Base-by-base conservation (phyloP, 2,329 filamentous ascomycete genomes). In the Curvularia hawaiiensis region DNA sequence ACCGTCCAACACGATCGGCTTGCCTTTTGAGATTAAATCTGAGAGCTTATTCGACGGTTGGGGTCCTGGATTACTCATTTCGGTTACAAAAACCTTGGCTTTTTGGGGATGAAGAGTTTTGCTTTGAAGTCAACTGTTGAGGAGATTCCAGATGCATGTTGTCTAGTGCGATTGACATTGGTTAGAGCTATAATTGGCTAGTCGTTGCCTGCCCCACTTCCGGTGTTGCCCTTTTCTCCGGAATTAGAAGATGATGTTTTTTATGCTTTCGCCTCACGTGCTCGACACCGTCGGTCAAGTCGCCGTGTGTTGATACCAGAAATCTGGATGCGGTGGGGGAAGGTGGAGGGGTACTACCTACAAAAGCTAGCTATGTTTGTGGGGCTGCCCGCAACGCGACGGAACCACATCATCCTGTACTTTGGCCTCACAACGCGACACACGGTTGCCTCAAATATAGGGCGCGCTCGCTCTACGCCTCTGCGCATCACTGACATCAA, bases 1-100 rank as follows among this genome's bases (percentile, higher is more conserved):
- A 31, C 80, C 80, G 56, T 82, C 80, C 40, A 82, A 65, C 47
- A 80, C 64, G 35, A 81, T 59, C 14, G 71, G 71, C 10, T 63
- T 63, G 12, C 59, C 58, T n/a, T 55, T 48, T 14, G 39, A 16
- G 48, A 75, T 68, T 30, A 66, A 55, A 18, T 56, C 30, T 31
- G 28, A 48, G 24, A 40, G 45, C 39, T 26, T 43, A 16, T n/a
- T 47, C 45, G 52, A 49, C 44, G 58, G 41, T 35, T 35, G 35
- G 7, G 40, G 51, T 20, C 10, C 30, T 44, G 45, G 8, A 31
- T 39, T 31, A 26, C 46, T 38, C 55, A 58, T 58, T 22, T 22
- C 41, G 12, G 22, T 43, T 30, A 33, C 14, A 24, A 4, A 35
- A 9, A 33, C 16, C 18, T 22, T 16, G 33, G n/a, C 16, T 28